Evolutionary conservation across 306 rosid genomes (phyloP).

Genomic region (Quercus parvula): DNA sequence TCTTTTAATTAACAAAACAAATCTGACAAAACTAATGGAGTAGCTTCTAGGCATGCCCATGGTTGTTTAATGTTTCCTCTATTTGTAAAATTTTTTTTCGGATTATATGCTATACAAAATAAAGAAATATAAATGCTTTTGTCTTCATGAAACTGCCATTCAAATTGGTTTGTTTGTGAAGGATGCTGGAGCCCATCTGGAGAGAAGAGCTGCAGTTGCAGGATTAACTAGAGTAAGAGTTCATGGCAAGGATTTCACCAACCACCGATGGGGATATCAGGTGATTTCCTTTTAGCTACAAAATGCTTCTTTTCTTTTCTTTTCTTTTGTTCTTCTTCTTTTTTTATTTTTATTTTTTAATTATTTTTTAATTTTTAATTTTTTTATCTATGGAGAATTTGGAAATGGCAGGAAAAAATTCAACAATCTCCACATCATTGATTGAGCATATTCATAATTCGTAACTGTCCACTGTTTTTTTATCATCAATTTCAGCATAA

Average conservation of each 20-base stretch:
- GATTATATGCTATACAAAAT: not conserved
- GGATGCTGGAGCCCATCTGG: constrained; percentile 79
- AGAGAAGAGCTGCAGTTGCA: constrained; percentile 48
- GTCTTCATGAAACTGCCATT: not conserved
- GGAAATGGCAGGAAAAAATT: not conserved
- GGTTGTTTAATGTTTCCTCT: not conserved
- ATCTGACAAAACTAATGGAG: not conserved
- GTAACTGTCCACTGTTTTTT: too few species aligned
- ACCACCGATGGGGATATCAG: constrained; percentile 69
- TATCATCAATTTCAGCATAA: not conserved
- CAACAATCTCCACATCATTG: not conserved
- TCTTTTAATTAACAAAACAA: not conserved
- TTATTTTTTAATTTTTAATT: too few species aligned
- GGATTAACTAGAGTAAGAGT: constrained; percentile 54
- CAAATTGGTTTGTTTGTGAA: constrained; percentile 27
- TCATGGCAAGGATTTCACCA: constrained; percentile 44
- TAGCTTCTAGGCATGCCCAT: not conserved
- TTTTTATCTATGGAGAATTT: too few species aligned
- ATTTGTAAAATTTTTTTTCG: too few species aligned
- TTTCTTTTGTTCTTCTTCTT: fast-evolving
- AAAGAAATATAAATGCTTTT: not conserved
- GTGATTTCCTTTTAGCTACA: constrained; percentile 35
- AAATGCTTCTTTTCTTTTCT: not conserved
- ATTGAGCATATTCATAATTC: not conserved
- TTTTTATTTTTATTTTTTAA: too few species aligned